Conservation (phyloP, 495 filamentous ascomycete genomes). For the Jackrogersella minutella region DNA sequence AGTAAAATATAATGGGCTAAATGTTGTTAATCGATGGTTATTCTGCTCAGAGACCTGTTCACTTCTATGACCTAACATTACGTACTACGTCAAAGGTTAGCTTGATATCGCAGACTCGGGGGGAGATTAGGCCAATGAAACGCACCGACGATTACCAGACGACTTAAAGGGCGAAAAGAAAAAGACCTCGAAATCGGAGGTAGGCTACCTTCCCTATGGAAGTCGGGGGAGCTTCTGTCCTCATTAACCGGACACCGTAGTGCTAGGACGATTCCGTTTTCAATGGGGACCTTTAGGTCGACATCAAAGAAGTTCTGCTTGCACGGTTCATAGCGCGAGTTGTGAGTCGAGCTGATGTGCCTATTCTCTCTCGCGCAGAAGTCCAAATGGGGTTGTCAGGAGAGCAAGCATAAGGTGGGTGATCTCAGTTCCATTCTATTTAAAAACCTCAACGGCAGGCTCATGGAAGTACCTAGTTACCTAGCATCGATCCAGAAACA, state of each 20-base stretch:
- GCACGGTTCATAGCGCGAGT: conserved; percentile 33
- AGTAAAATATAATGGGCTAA: no score
- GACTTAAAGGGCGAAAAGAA: background rate
- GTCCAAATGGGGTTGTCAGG: conserved; percentile 8
- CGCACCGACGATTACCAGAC: background rate
- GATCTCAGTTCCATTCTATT: background rate
- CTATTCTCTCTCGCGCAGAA: conserved; percentile 26
- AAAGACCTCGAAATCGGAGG: background rate
- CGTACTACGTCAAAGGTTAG: no score
- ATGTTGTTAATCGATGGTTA: no score
- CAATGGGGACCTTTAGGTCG: conserved; percentile 1
- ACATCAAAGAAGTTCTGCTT: conserved; percentile 25
- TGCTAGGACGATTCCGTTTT: conserved; percentile 26
- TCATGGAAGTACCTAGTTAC: background rate
- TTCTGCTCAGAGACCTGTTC: no score
- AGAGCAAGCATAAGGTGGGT: conserved; percentile 10
- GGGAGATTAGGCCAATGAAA: conserved; percentile 1
- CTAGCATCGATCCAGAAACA: conserved; percentile 38
- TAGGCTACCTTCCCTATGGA: background rate
- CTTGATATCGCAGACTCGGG: conserved; percentile 16
- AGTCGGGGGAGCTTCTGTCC: background rate
- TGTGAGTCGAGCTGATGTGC: conserved; percentile 31
- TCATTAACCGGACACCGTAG: background rate
- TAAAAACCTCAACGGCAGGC: background rate
- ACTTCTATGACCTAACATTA: no score